A percentile compares a stretch with the other conserved stretches of the same genome.
Evolutionary conservation across 352 stramenopile genomes (phyloP).

Genomic region (Pythium diclinum): DNA sequence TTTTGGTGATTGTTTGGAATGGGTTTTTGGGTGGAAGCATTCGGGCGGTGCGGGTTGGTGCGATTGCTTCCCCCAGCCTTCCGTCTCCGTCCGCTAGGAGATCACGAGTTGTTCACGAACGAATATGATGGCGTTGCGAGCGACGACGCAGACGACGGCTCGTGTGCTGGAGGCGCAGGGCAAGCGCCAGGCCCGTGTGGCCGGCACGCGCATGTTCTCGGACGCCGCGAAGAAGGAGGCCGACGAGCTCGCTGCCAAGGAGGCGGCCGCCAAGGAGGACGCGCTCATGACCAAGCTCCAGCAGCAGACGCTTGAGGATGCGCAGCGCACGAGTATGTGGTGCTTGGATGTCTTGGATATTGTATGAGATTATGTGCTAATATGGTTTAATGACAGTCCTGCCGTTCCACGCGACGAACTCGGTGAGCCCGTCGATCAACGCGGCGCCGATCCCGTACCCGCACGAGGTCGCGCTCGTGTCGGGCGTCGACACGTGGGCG

Average conservation of each 20-base stretch:
- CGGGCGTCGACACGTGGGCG: constrained; percentile 59
- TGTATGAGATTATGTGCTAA: neutral
- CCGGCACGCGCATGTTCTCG: constrained; percentile 40
- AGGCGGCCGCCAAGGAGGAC: constrained; percentile 41
- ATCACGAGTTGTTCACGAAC: constrained; percentile 4
- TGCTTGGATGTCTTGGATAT: neutral
- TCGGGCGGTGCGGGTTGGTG: constrained; percentile 19
- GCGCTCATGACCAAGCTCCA: constrained; percentile 40
- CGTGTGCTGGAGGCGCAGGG: constrained; percentile 23
- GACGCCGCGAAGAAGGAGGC: constrained; percentile 34
- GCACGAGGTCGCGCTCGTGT: constrained; percentile 60
- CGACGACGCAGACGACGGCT: constrained; percentile 27
- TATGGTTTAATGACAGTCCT: constrained; percentile 36
- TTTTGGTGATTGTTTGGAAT: constrained; percentile 2
- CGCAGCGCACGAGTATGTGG: constrained; percentile 51
- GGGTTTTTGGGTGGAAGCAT: constrained; percentile 26
- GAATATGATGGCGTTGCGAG: constrained; percentile 27
- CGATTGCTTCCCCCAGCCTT: constrained; percentile 4
- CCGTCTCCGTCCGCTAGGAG: constrained; percentile 6
- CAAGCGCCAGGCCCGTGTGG: constrained; percentile 19
- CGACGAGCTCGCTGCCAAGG: constrained; percentile 42
- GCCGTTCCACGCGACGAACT: constrained; percentile 55
- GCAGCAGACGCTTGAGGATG: constrained; percentile 43
- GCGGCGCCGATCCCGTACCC: constrained; percentile 57
- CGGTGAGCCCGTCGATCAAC: constrained; percentile 43